Evolutionary conservation across 495 filamentous ascomycete species (phyloP).

Genomic region (Penicillium soppii): DNA sequence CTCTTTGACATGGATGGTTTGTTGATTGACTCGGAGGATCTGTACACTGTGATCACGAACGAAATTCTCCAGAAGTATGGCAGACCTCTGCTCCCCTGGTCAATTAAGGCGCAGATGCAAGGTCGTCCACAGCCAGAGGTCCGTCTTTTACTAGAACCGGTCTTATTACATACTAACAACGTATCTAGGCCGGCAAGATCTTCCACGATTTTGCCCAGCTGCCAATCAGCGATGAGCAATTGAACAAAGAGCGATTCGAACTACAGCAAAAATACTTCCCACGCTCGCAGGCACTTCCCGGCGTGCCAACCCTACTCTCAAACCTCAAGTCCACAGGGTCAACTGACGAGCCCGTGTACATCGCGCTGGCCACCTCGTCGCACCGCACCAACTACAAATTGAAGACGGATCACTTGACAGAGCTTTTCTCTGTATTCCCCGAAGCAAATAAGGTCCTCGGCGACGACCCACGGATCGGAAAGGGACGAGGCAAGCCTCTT

Average conservation of each 20-base stretch:
- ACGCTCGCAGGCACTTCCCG: conserved; percentile 70
- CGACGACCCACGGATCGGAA: conserved; percentile 78
- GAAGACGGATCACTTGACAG: conserved; percentile 72
- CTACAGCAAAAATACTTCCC: conserved; percentile 75
- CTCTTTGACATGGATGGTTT: conserved; percentile 99
- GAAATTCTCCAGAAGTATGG: conserved; percentile 71
- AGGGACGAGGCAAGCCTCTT: conserved; percentile 84
- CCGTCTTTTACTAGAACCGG: conserved; percentile 9
- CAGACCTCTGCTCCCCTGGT: conserved; percentile 78
- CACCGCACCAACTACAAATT: conserved; percentile 68
- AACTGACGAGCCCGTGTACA: conserved; percentile 57
- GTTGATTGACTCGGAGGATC: conserved; percentile 89
- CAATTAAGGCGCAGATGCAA: conserved; percentile 90
- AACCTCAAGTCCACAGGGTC: conserved; percentile 44
- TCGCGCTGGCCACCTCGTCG: conserved; percentile 85
- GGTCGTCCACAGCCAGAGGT: conserved; percentile 80
- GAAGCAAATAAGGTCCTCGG: conserved; percentile 69
- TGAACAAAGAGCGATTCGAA: conserved; percentile 50
- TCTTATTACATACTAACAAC: not conserved
- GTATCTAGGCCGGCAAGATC: conserved; percentile 44
- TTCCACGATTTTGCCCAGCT: conserved; percentile 86
- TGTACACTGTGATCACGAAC: conserved; percentile 84
- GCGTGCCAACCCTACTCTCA: conserved; percentile 66
- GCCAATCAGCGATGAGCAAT: conserved; percentile 68
- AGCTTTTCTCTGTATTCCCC: conserved; percentile 75